Percentiles rank a stretch among this genome's conserved stretches.
phyloP scores from a whole-genome alignment of 176 grass and related monocot species.

The Cocos nucifera region DNA sequence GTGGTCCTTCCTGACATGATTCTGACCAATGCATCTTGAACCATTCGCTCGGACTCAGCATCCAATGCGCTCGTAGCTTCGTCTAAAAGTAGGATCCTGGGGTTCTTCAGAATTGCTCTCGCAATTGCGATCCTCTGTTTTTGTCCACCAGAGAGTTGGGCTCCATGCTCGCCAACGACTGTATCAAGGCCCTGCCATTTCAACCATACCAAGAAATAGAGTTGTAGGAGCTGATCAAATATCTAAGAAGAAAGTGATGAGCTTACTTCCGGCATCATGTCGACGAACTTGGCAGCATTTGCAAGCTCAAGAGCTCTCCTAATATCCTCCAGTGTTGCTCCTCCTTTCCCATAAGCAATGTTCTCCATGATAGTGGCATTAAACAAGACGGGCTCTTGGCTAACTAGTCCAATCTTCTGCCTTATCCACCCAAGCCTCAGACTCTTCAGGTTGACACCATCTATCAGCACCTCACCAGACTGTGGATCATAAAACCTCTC shows the following conservation, averaged over 20 bases:
- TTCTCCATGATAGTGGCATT: slow-evolving; percentile 63
- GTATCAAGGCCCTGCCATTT: slow-evolving; percentile 53
- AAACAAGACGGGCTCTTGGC: slow-evolving; percentile 75
- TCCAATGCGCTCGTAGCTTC: slow-evolving; percentile 80
- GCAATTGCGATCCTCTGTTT: slow-evolving; percentile 81
- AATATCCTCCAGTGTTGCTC: slow-evolving; percentile 47
- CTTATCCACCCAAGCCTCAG: slow-evolving; percentile 57
- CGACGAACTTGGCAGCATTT: slow-evolving; percentile 69
- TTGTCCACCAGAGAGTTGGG: slow-evolving; percentile 67
- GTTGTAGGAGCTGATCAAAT: too few relatives aligned
- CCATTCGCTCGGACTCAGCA: slow-evolving; percentile 55
- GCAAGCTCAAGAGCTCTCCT: slow-evolving; percentile 43
- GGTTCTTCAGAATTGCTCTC: slow-evolving; percentile 75
- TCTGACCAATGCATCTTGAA: slow-evolving; percentile 64
- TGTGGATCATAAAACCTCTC: slow-evolving; percentile 79
- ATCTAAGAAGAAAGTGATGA: too few relatives aligned
- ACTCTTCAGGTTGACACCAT: slow-evolving; percentile 51
- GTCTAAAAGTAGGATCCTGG: slow-evolving; percentile 57
- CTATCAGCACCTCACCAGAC: slow-evolving; percentile 55
- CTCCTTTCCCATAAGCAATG: slow-evolving; percentile 55
- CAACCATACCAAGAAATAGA: background rate
- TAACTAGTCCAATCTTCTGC: slow-evolving; percentile 52
- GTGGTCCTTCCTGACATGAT: slow-evolving; percentile 63
- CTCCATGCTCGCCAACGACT: slow-evolving; percentile 69
- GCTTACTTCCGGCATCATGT: slow-evolving; percentile 57